phyloP scores from a whole-genome alignment of 129 eudicot genomes.

The Apium graveolens region DNA sequence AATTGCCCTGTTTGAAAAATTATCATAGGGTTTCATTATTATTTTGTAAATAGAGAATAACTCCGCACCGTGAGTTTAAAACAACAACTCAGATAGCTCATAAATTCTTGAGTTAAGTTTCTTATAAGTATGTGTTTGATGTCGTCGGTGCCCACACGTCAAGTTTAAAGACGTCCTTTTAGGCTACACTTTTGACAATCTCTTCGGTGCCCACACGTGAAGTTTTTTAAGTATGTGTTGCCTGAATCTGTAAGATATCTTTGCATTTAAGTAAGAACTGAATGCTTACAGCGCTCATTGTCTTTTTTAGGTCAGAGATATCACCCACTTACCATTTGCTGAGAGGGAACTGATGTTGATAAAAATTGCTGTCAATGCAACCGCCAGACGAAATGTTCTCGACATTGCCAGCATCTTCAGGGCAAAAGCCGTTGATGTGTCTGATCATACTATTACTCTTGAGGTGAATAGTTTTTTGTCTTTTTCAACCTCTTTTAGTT shows the following conservation, averaged over 20 bases:
- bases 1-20: not conserved
- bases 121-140: not conserved
- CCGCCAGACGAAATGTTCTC: constrained; percentile 78
- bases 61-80: not conserved
- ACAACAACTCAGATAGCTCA: not conserved
- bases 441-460: constrained; percentile 88
- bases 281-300: constrained; percentile 13
- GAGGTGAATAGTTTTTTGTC: constrained; percentile 53
- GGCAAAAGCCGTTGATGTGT: constrained; percentile 94
- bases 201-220: too few species aligned
- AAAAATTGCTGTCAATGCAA: constrained; percentile 67
- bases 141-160: not conserved
- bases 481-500: not conserved
- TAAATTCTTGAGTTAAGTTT: not conserved
- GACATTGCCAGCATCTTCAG: constrained; percentile 92
- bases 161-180: not conserved
- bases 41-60: not conserved
- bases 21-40: not conserved
- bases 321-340: constrained; percentile 83
- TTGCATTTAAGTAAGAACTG: not conserved
- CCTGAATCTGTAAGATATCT: not conserved
- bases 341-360: constrained; percentile 91
- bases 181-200: not conserved
- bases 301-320: constrained; percentile 63
- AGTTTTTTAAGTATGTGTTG: too few species aligned